Evolutionary conservation across 495 filamentous ascomycete genomes (phyloP).

Genomic region (Penicillium cosmopolitanum): DNA sequence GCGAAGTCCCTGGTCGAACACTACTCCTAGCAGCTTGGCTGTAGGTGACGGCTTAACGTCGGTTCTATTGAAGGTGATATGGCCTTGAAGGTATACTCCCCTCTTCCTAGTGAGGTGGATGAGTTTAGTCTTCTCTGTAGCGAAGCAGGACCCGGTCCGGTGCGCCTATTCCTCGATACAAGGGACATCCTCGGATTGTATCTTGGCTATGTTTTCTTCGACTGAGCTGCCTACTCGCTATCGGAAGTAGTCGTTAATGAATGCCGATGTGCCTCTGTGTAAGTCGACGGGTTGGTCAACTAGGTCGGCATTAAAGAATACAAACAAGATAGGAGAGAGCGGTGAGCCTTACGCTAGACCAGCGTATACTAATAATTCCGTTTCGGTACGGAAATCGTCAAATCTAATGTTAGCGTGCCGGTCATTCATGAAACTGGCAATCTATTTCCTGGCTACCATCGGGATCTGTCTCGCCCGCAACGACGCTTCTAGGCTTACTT

Average conservation of each 20-base stretch:
- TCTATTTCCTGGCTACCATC: constrained; percentile 22
- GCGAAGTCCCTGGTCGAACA: constrained; percentile 24
- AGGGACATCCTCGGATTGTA: not conserved
- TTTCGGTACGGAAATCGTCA: constrained; percentile 24
- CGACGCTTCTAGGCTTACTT: too few species aligned
- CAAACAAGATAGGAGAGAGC: constrained; percentile 32
- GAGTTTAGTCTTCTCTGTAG: not conserved
- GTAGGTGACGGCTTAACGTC: constrained; percentile 15
- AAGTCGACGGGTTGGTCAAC: not conserved
- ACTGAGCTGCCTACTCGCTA: not conserved
- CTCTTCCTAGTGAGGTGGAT: not conserved
- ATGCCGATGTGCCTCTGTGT: too few species aligned
- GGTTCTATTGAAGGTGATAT: constrained; percentile 4
- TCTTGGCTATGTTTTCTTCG: not conserved
- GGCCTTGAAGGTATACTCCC: not conserved
- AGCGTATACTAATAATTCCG: constrained; percentile 18
- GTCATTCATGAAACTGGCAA: constrained; percentile 6
- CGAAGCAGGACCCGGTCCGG: not conserved
- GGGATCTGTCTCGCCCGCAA: constrained; percentile 21
- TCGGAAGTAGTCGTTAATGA: too few species aligned
- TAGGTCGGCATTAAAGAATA: constrained; percentile 28
- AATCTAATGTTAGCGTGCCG: constrained; percentile 27
- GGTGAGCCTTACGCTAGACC: constrained; percentile 34
- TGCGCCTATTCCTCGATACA: not conserved
- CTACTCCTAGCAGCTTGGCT: constrained; percentile 29